Evolutionary conservation across 2,329 filamentous ascomycete species (phyloP), one percentile per base, ranked within the genome.

Genomic region (Furcasterigmium furcatum): DNA sequence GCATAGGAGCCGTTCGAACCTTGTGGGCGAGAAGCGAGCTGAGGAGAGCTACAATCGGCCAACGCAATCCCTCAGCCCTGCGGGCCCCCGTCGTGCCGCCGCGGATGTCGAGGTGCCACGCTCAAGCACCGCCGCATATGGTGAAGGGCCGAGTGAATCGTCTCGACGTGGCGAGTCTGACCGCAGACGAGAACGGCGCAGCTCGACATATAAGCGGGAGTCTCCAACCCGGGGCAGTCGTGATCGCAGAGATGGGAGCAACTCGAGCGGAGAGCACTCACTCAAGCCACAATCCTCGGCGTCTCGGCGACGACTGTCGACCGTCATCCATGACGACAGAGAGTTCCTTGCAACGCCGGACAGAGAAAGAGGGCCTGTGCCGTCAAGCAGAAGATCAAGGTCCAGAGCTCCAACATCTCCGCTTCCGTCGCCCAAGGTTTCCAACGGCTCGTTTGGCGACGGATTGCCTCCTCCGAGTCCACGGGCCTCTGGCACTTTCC

Each of bases 181-280:
- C 32, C 52, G 55, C 6, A 25, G 32, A 19, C 38, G 44, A 4
- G 58, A 62, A 14, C 53, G 54, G 52, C 49, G 58, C 7, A 53
- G 59, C 20, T 57, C 61, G 3, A 58, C 50, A 5, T 53, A 58
- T 45, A 56, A 45, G n/a, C 54, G 55, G 12, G 54, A 58, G 5
- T 57, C 60, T 24, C 44, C 52, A 7, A 46, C 56, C 2, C 52
- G 19, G 18, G 25, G 18, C n/a, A 21, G 25, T 7, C 40, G 40
- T 13, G 29, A 42, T 24, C 27, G 58, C 4, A 57, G 61, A 13
- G 62, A 65, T n/a, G 63, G 63, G 7, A 68, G 58, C 16, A 64
- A 65, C 27, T 70, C 68, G 3, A 66, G 64, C 21, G 70, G 72
- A 18, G 71, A 73, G 9, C 55, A 62, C 25, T 49, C 59, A 10